Evolutionary conservation across 2,329 filamentous ascomycete species (phyloP).

Genomic region (Beauveria medogensis): DNA sequence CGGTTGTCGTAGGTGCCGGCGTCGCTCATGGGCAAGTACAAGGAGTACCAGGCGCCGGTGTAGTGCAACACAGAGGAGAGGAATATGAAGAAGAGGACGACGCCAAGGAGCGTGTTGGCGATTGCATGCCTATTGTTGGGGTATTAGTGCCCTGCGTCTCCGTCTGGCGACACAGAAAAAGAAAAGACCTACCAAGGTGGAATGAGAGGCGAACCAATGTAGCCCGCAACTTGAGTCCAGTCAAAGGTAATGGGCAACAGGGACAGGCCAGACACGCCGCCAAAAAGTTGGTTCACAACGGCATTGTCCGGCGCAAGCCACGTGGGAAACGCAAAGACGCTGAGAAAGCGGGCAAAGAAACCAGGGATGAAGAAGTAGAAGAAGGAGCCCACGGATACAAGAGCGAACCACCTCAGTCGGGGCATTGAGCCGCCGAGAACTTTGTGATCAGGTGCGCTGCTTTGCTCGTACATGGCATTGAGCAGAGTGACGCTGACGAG

Average conservation of each 20-base stretch:
- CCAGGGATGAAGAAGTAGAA: slow-evolving; percentile 63
- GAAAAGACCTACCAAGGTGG: slow-evolving; percentile 49
- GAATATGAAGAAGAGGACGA: slow-evolving; percentile 58
- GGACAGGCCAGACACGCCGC: slow-evolving; percentile 58
- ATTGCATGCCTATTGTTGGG: slow-evolving; percentile 52
- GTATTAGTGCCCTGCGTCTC: background rate
- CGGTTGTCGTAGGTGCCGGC: slow-evolving; percentile 66
- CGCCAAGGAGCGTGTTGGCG: slow-evolving; percentile 62
- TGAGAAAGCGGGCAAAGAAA: slow-evolving; percentile 60
- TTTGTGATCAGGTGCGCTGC: slow-evolving; percentile 39
- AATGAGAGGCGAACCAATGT: slow-evolving; percentile 58
- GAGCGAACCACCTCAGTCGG: slow-evolving; percentile 56
- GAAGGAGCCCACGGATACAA: slow-evolving; percentile 50
- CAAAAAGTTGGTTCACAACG: slow-evolving; percentile 65
- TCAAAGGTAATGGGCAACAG: slow-evolving; percentile 67
- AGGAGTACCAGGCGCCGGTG: slow-evolving; percentile 53
- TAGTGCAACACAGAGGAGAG: slow-evolving; percentile 55
- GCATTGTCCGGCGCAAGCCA: slow-evolving; percentile 64
- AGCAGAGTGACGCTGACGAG: slow-evolving; percentile 60
- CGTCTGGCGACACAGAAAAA: background rate
- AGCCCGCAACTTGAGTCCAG: slow-evolving; percentile 66
- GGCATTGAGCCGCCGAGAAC: slow-evolving; percentile 57
- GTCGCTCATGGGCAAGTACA: slow-evolving; percentile 62
- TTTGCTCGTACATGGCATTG: slow-evolving; percentile 62
- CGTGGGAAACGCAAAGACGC: slow-evolving; percentile 62